Evolutionary conservation across 2,329 filamentous ascomycete species (phyloP), one percentile per base, ranked within the genome.

Genomic region (Didymosphaeria variabile): DNA sequence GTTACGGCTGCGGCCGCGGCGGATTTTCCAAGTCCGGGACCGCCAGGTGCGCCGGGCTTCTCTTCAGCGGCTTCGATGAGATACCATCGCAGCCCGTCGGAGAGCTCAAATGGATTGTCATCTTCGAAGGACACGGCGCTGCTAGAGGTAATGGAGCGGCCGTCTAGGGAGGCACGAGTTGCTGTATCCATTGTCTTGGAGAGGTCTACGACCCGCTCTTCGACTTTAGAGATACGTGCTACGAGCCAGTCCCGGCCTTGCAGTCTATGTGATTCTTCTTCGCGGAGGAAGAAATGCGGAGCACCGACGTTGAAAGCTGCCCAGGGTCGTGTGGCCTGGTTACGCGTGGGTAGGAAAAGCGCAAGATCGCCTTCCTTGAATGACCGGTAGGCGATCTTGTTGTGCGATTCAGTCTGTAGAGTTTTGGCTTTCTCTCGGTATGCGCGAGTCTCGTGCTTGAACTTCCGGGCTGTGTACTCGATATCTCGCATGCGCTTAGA

Each of bases 281-380:
- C 95, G 38, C 93, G 91, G 2, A 99, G 85, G 81, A 99, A 99
- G 81, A 95, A 98, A 77, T 99, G 95, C 9, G 95, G 95, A 62
- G 94, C 97, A 1, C 94, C 94, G 34, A 99, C 92, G 72, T 99
- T 99, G 85, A 99, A 99, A 0, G 95, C 95, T 5, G 95, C 95
- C 95, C 95, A 99, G 0, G 95, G 94, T 17, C 94, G 91, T 5
- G 93, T 95, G 40, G 91, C 92, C 79, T 98, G 94, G 75, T 97
- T 98, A 38, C 94, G 87, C 0, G 95, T 99, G 0, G 95, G 95
- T 44, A 99, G 81, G 81, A 99, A 99, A 2, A 99, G 81, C 13
- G 94, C 95, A 15, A 99, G 85, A 73, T 99, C 95, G 8, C 95
- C 94, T 78, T 97, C 94, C 74, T 97, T 98, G 83, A 99, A 99